A percentile compares a stretch with the other conserved stretches of the same genome.
Conservation (phyloP, 768 basidiomycete genomes). For the Suillus discolor region DNA sequence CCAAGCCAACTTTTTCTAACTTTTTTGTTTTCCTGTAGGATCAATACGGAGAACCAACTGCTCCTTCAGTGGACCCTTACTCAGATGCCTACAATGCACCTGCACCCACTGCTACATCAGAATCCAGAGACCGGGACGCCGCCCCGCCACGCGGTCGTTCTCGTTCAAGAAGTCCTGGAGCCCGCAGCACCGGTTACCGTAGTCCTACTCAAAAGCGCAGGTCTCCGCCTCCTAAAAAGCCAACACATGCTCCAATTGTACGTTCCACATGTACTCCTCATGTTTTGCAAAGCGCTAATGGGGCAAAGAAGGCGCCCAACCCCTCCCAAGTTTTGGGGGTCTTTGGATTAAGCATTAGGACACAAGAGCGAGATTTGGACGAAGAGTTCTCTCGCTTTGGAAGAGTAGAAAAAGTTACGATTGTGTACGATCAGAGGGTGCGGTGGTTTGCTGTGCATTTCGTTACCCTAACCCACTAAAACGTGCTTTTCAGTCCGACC, state of each 20-base stretch:
- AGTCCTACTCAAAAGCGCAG: conserved; percentile 60
- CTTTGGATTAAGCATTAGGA: conserved; percentile 97
- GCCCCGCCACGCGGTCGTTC: conserved; percentile 65
- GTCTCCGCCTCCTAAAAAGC: conserved; percentile 63
- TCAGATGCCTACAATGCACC: conserved; percentile 80
- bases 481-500: conserved; percentile 65
- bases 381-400: conserved; percentile 92
- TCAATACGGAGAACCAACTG: conserved; percentile 67
- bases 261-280: conserved; percentile 33
- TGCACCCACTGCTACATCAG: conserved; percentile 43
- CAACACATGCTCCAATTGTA: conserved; percentile 75
- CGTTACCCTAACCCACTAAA: conserved; percentile 24
- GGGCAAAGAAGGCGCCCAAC: conserved; percentile 73
- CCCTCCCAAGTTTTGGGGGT: conserved; percentile 91
- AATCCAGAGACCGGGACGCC: conserved; percentile 56
- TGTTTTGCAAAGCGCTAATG: conserved; percentile 36
- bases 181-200: conserved; percentile 49
- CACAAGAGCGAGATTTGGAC: conserved; percentile 90
- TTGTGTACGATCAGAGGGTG: conserved; percentile 96
- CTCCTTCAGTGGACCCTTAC: conserved; percentile 74
- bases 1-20: conserved; percentile 4
- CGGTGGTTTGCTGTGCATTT: conserved; percentile 29
- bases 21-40: conserved; percentile 23
- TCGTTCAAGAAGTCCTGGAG: conserved; percentile 68
- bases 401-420: conserved; percentile 90